Evolutionary conservation across 2,329 filamentous ascomycete genomes (phyloP), one percentile per base, ranked within the genome.

Genomic region (Diaporthe vexans): DNA sequence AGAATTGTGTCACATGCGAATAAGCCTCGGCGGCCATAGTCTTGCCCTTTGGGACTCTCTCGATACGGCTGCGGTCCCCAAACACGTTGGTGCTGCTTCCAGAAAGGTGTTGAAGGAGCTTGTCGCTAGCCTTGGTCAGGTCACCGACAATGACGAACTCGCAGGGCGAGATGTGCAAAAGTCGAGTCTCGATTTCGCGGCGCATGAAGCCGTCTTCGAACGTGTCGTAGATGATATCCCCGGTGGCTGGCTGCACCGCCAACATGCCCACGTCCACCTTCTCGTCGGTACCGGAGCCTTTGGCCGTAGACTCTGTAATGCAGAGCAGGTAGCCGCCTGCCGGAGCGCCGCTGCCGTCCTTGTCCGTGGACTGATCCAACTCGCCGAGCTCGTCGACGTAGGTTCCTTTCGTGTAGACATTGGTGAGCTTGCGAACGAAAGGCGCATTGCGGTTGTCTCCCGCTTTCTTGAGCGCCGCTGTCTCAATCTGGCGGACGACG

Each of bases 171-270:
- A 99, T 97, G 81, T 99, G 97, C 40, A 99, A 86, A 35, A 99
- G 86, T n/a, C 97, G 88, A 0, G 97, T 99, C 84, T 99, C 97
- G 46, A 99, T 94, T 81, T 99, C 97, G 79, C 93, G 95, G 65
- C 97, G 90, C 96, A 99, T 98, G 84, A 98, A 98, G 2, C 96
- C 95, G 80, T 99, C 97, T 78, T 98, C 95, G 79, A 99, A 99
- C 74, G 93, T 92, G 80, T 99, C 97, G 79, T 98, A 97, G 73
- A 98, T 93, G 78, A 99, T 95, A 82, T 98, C 96, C 73, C 97
- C 97, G 0, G 97, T 99, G 0, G 95, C 94, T 11, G 97, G 97
- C 79, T 99, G 97, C 6, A 99, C 97, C 35, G 97, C 97, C 29
- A 99, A 88, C 74, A 99, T 91, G 1, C 97, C 97, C 33, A 98